These are phyloP conservation scores for Chalciporus piperatus DNA, from an alignment of 768 basidiomycete species.

Conservation along the genomic window DNA sequence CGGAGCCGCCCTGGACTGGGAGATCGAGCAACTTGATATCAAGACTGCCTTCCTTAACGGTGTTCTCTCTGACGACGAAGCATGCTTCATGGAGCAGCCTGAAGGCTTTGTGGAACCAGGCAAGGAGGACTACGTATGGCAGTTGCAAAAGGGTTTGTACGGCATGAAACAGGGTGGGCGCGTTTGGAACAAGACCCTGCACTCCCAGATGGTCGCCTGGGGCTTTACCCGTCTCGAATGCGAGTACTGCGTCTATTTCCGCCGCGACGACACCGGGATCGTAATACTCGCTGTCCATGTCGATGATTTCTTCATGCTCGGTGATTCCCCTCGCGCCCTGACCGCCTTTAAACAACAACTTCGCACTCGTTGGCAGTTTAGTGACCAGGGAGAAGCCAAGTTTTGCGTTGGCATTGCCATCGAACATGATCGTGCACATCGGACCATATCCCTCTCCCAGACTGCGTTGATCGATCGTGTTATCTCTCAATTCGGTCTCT, in stretches of 20 bases:
- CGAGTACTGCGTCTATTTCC: constrained; percentile 35
- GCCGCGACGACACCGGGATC: constrained; percentile 6
- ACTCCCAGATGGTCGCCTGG: constrained; percentile 25
- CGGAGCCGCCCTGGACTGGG: constrained; percentile 34
- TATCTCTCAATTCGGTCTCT: background rate
- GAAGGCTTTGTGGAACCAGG: constrained; percentile 22
- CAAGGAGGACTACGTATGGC: constrained; percentile 12
- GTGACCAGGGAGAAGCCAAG: constrained; percentile 31
- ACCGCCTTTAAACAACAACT: constrained; percentile 29
- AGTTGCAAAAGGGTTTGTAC: constrained; percentile 22
- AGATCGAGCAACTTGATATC: constrained; percentile 38
- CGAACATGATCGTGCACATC: constrained; percentile 20
- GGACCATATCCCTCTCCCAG: background rate
- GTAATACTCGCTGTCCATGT: constrained; percentile 35
- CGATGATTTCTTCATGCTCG: constrained; percentile 31
- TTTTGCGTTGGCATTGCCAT: constrained; percentile 39
- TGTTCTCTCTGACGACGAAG: constrained; percentile 26
- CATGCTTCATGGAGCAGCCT: constrained; percentile 35
- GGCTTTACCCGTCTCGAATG: constrained; percentile 30
- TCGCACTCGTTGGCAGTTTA: constrained; percentile 27
- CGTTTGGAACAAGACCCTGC: constrained; percentile 35
- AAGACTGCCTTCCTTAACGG: constrained; percentile 41
- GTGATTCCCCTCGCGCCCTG: constrained; percentile 7
- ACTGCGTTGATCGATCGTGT: constrained; percentile 5
- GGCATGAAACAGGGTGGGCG: constrained; percentile 32